These are phyloP conservation scores for Pseudocercospora fijiensis DNA, from an alignment of 2,329 filamentous ascomycete species.

Conservation along the genomic window DNA sequence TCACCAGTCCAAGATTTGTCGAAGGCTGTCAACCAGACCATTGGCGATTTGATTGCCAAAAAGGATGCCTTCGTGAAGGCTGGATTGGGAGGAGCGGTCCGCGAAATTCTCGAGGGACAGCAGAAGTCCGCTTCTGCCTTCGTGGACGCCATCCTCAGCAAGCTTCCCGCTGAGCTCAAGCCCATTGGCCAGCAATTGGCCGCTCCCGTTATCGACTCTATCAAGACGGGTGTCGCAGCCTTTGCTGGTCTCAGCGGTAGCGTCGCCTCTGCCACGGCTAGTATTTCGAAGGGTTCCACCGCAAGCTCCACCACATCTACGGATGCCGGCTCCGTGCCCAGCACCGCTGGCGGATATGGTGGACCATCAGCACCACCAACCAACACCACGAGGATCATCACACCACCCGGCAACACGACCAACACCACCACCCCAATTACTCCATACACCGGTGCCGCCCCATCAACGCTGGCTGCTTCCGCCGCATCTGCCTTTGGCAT, in stretches of 20 bases:
- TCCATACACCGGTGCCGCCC: conserved; percentile 4
- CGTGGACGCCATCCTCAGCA: not conserved
- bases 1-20: not conserved
- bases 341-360: conserved; percentile 5
- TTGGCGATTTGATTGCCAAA: not conserved
- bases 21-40: conserved; percentile 4
- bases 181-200: conserved; percentile 1
- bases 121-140: not conserved
- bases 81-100: conserved; percentile 2
- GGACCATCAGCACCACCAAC: not conserved
- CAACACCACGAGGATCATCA: not conserved
- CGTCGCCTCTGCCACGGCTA: conserved; percentile 4
- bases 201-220: not conserved
- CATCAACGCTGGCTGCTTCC: not conserved
- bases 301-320: not conserved
- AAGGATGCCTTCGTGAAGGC: conserved; percentile 4
- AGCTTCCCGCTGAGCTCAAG: conserved; percentile 6
- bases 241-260: conserved; percentile 1
- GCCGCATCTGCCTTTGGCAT: not conserved
- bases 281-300: not conserved
- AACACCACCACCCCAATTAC: conserved; percentile 5
- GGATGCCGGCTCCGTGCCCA: not conserved
- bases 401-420: conserved; percentile 2
- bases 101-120: not conserved
- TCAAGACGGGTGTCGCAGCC: not conserved